Base-by-base conservation (phyloP, 177 flowering plant genomes). In the Vitis hybrid region DNA sequence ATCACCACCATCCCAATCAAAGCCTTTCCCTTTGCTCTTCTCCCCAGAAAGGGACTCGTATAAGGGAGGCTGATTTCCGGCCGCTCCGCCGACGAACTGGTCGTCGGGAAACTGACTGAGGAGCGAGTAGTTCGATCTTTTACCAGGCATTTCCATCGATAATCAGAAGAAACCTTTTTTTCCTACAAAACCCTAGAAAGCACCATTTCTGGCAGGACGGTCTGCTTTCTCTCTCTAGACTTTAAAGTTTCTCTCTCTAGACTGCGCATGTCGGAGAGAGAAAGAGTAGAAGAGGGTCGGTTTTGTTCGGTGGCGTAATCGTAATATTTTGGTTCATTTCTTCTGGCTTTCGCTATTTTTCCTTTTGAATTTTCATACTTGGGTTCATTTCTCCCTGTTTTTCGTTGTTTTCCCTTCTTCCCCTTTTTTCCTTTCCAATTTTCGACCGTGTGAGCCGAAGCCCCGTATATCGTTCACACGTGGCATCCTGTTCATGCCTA, bases 81-180 rank as follows among this genome's bases (percentile, higher is more conserved):
- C 60, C 10, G 55, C 30, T 67, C 67, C 75, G 52, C 73, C 81
- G 71, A 70, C 70, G 49, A 71, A 79, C 48, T 78, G 84, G 32
- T 88, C 89, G 60, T 89, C 97, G 6, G 93, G 84, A 56, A 79
- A 78, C 73, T 90, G 98, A 68, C 80, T 87, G n/a, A 91, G 77
- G 9, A 86, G 81, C 23, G 90, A 68, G 77, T 93, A 91, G 75
- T 87, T 89, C 62, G 88, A 82, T 79, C 97, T 83, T 71, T 89
- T 77, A 15, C 86, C 89, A 18, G 90, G 86, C 87, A 93, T 86
- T 82, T 88, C 98, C 95, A 93, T 93, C 26, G 80, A 73, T 65
- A 71, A 14, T 39, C 23, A 14, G 14, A 12, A 3, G 30, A 30
- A 30, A 14, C 32, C 30, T 26, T 49, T 11, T 23, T 4, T 52